These are phyloP conservation scores for Ganoderma lingzhi DNA, from an alignment of 1,284 basidiomycete species.

Conservation along the genomic window DNA sequence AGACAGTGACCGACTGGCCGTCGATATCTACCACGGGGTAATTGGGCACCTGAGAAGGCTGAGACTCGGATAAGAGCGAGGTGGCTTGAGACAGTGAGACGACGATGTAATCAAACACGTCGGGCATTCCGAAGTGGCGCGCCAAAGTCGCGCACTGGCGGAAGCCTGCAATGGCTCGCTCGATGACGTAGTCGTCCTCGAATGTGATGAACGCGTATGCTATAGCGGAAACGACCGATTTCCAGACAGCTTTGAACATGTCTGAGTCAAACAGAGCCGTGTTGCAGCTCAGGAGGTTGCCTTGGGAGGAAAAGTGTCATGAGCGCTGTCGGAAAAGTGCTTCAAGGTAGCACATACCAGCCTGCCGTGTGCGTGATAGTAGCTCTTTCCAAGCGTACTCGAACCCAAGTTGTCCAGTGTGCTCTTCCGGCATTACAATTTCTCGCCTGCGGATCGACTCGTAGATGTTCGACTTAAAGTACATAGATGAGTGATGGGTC, in stretches of 20 bases:
- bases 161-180: slow-evolving; percentile 94
- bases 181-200: slow-evolving; percentile 96
- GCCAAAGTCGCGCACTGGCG: slow-evolving; percentile 96
- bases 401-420: slow-evolving; percentile 96
- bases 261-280: slow-evolving; percentile 85
- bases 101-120: slow-evolving; percentile 97
- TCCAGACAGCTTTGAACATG: slow-evolving; percentile 95
- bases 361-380: slow-evolving; percentile 81
- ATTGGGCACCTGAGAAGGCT: slow-evolving; percentile 79
- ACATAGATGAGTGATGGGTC: neutral
- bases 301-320: slow-evolving; percentile 46
- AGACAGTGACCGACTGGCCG: slow-evolving; percentile 88
- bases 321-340: neutral
- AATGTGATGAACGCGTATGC: slow-evolving; percentile 95
- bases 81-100: slow-evolving; percentile 91
- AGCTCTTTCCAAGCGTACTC: slow-evolving; percentile 99
- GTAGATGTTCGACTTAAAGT: slow-evolving; percentile 81
- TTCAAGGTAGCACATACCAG: slow-evolving; percentile 57
- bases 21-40: slow-evolving; percentile 96
- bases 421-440: slow-evolving; percentile 98
- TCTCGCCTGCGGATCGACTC: slow-evolving; percentile 95
- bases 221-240: slow-evolving; percentile 89
- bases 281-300: slow-evolving; percentile 82
- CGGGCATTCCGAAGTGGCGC: slow-evolving; percentile 87
- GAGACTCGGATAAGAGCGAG: slow-evolving; percentile 78